Conservation (phyloP, 2,329 filamentous ascomycete species). For the Stemphylium vesicarium region DNA sequence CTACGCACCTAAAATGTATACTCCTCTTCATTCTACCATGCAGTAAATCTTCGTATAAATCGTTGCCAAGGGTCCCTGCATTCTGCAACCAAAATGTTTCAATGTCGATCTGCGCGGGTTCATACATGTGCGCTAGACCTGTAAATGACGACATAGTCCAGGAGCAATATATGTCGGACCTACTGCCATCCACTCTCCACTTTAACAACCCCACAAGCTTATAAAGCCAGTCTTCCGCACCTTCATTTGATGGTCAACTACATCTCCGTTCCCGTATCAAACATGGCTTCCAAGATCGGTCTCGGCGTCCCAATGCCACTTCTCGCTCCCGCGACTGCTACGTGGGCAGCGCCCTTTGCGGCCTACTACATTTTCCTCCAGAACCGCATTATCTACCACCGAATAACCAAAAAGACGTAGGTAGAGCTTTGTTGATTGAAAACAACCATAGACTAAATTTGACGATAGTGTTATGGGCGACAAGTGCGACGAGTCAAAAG, state of each 20-base stretch:
- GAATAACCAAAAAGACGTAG: slow-evolving; percentile 42
- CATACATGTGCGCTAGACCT: slow-evolving; percentile 12
- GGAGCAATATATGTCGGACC: slow-evolving; percentile 1
- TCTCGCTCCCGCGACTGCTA: slow-evolving; percentile 47
- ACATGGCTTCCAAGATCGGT: slow-evolving; percentile 40
- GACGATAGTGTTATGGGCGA: slow-evolving; percentile 35
- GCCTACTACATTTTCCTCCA: slow-evolving; percentile 52
- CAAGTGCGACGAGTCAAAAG: slow-evolving; percentile 18
- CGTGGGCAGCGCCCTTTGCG: slow-evolving; percentile 51
- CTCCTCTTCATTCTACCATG: background rate
- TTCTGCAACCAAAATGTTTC: background rate
- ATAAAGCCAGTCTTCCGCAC: slow-evolving; percentile 2
- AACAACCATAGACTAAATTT: slow-evolving; percentile 10
- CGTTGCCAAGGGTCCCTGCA: background rate
- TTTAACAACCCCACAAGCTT: slow-evolving; percentile 5
- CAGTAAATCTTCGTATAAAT: background rate
- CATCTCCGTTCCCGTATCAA: slow-evolving; percentile 19
- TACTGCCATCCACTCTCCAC: slow-evolving; percentile 4
- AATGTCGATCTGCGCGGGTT: slow-evolving; percentile 1
- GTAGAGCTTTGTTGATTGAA: background rate
- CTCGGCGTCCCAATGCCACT: slow-evolving; percentile 42
- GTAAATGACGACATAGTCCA: slow-evolving; percentile 20
- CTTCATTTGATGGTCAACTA: slow-evolving; percentile 22
- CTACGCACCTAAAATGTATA: background rate
- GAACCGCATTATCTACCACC: slow-evolving; percentile 47